These are phyloP conservation scores for Trypanosoma boissoni DNA, from an alignment of 208 protist species.

Conservation along the genomic window DNA sequence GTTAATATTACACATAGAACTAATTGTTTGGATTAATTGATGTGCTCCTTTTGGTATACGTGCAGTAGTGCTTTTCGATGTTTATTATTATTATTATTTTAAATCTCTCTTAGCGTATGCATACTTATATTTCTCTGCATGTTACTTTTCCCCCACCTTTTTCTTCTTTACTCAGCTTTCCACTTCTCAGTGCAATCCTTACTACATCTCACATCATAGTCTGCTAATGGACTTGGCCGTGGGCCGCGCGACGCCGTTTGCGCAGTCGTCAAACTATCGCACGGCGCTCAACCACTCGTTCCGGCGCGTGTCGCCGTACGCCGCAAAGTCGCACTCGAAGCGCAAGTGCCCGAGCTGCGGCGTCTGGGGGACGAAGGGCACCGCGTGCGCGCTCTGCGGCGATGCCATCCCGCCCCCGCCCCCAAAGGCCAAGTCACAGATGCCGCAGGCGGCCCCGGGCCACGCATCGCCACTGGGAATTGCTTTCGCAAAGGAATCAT, in stretches of 20 bases:
- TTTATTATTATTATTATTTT: no score
- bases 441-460: no score
- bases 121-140: no score
- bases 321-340: slow-evolving; percentile 15
- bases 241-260: neutral
- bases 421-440: no score
- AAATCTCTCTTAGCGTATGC: no score
- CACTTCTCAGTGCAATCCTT: neutral
- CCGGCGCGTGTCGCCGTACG: slow-evolving; percentile 14
- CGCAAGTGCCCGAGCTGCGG: slow-evolving; percentile 21
- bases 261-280: slow-evolving; percentile 9
- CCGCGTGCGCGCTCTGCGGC: slow-evolving; percentile 14
- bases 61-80: no score
- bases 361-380: slow-evolving; percentile 22
- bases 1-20: no score
- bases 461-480: neutral
- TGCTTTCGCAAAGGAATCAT: no score
- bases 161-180: no score
- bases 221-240: neutral
- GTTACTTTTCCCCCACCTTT: no score
- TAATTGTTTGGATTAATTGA: no score
- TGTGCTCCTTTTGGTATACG: no score
- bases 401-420: slow-evolving; percentile 10
- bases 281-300: slow-evolving; percentile 24
- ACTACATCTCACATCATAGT: neutral